phyloP scores from a whole-genome alignment of 169 alveolate genomes.

The Eimeria maxima region DNA sequence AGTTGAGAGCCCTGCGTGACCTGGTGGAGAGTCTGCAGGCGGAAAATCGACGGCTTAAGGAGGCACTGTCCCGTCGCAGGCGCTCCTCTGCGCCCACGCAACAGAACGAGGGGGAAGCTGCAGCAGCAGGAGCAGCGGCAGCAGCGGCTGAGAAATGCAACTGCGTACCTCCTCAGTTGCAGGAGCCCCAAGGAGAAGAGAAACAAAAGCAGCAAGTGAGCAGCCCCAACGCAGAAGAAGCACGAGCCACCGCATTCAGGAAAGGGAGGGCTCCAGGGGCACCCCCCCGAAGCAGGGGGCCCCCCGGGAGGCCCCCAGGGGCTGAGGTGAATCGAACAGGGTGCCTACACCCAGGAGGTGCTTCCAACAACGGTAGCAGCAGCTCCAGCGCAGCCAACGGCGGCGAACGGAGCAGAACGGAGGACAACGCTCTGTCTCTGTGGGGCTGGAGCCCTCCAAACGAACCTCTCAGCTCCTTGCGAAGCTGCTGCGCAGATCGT shows the following conservation, averaged over 20 bases:
- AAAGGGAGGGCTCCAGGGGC: constrained; percentile 51
- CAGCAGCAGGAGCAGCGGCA: neutral
- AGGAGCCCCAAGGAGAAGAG: neutral
- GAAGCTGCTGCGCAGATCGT: constrained; percentile 52
- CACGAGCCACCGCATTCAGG: neutral
- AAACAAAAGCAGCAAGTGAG: neutral
- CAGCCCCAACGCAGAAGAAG: neutral
- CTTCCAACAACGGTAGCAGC: neutral
- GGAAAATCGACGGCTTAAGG: constrained; percentile 13
- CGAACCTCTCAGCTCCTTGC: constrained; percentile 21
- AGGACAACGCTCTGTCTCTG: neutral
- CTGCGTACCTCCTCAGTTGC: neutral
- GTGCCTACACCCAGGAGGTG: neutral
- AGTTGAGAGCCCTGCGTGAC: neutral
- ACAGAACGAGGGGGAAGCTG: neutral
- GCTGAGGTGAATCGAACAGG: neutral
- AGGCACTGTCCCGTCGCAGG: neutral
- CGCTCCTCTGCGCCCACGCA: neutral
- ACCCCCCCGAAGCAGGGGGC: constrained; percentile 19
- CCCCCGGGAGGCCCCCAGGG: constrained; percentile 24
- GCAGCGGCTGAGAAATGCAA: neutral
- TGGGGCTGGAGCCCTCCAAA: constrained; percentile 30
- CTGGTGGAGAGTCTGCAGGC: neutral
- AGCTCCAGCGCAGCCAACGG: neutral
- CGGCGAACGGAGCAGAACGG: neutral